Conservation (phyloP, 1,284 basidiomycete species). For the Sanghuangporus sanghuang region DNA sequence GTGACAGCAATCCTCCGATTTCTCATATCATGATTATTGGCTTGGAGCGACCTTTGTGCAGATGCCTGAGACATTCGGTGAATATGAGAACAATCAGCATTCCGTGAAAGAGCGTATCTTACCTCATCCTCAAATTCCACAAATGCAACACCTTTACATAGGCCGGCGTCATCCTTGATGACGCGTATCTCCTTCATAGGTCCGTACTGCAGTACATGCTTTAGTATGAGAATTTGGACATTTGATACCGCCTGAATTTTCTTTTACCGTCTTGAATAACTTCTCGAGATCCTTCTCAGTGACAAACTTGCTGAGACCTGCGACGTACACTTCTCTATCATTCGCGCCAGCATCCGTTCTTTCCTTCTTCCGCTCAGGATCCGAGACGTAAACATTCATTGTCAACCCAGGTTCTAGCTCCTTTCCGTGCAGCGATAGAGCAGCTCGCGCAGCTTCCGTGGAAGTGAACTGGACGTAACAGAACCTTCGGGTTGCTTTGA, state of each 20-base stretch:
- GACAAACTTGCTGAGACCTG: conserved; percentile 73
- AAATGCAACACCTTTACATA: conserved; percentile 87
- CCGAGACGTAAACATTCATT: conserved; percentile 83
- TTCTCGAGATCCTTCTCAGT: conserved; percentile 70
- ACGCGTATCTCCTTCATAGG: conserved; percentile 77
- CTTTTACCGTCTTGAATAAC: conserved; percentile 66
- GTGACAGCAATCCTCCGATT: conserved; percentile 83
- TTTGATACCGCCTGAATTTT: neutral
- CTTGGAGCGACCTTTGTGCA: conserved; percentile 65
- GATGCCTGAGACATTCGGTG: conserved; percentile 44
- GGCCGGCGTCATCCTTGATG: conserved; percentile 64
- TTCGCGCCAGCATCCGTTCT: conserved; percentile 82
- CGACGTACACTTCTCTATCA: conserved; percentile 80
- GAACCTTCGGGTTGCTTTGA: conserved; percentile 85
- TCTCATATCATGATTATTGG: conserved; percentile 84
- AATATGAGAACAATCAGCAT: conserved; percentile 2
- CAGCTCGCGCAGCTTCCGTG: conserved; percentile 69
- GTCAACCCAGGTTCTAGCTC: conserved; percentile 65
- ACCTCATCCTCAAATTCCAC: conserved; percentile 87
- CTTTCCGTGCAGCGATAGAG: conserved; percentile 72
- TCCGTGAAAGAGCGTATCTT: conserved; percentile 19
- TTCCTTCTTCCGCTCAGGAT: conserved; percentile 85
- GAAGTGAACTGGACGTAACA: conserved; percentile 91
- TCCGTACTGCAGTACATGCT: conserved; percentile 59
- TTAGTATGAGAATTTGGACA: conserved; percentile 8